Evolutionary conservation across 2,329 filamentous ascomycete species (phyloP), one percentile per base, ranked within the genome.

Genomic region (Westerdykella sp.): DNA sequence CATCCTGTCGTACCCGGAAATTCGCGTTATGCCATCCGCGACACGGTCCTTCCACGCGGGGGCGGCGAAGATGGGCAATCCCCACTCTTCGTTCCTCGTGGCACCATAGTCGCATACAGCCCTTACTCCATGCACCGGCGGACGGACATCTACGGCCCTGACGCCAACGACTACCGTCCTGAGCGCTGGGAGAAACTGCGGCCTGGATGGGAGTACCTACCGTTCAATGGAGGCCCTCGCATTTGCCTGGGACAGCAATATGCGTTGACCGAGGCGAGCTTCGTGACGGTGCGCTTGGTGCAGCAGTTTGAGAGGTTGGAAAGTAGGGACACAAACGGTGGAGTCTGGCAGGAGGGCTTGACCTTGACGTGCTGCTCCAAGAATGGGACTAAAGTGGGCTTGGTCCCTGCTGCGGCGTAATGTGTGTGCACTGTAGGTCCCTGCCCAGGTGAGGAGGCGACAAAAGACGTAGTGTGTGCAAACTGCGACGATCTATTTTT

Each of bases 1-100:
- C 72, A 76, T 51, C 76, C 77, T 5, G 67, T 74, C n/a, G 75
- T 80, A 10, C 76, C 77, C 4, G 52, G 69, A 25, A 81, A 81
- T 57, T 65, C 64, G n/a, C 72, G 79, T 44, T 53, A 60, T 18
- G 74, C 77, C 2, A 60, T 67, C 9, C 61, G 62, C 28, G 73
- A 78, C 56, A 77, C 75, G 4, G 62, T 72, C 1, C 63, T 80
- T 0, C 77, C 77, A 23, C 57, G 69, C 25, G 69, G 74, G 45
- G 71, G 76, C 51, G 69, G 77, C 9, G 55, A 70, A 22, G 69
- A 77, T 39, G 70, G 73, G 31, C 62, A 59, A 13, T 63, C 68
- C 1, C 76, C 77, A 0, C 51, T 81, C 11, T 73, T 75, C 45
- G 66, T 80, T 5, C 62, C 59, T 7, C 73, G 73, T 44, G 75